Base-by-base conservation (phyloP, 1,284 basidiomycete genomes). In the Cutaneotrichosporon arboriforme region DNA sequence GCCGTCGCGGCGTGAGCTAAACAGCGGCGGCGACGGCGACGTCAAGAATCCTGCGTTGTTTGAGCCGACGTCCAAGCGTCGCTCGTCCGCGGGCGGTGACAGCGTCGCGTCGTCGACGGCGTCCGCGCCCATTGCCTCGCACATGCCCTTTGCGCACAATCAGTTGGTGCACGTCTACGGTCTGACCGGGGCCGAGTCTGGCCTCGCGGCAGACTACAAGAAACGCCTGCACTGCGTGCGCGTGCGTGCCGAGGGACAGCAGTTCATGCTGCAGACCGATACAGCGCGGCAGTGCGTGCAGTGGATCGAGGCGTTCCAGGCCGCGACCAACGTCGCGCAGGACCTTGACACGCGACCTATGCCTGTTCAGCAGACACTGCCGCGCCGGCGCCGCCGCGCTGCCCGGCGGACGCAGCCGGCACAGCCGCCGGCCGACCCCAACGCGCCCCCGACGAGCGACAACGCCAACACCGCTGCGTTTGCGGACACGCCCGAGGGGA, bases 211-310 rank as follows among this genome's bases (percentile, higher is more conserved):
- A 49, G 94, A 98, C 75, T 98, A 98, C 74, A 60, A 85, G 64
- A 98, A 98, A 80, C 81, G 91, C 58, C 87, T 85, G 76, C 90
- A 97, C 73, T 92, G 97, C 36, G 91, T 98, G n/a, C 81, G 94
- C 22, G 83, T 97, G 33, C 78, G 96, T 52, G 80, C 90, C 63
- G 91, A 94, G 70, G 93, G 93, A 13, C 90, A 98, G 78, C 94
- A 98, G 77, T 98, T 98, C 74, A 77, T 98, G 68, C 70, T 98
- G 59, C 96, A 98, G 76, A 89, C 90, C 3, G 83, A 82, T 49
- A 87, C 89, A 69, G 86, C 93, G 42, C 81, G 83, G 35, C 84
- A 85, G 42, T 90, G 96, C 9, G 89, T 98, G 41, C 84, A 89
- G 61, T 94, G 93, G 90, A 94, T 98, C 64, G 94, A 98, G 84